Percentiles rank a stretch among this genome's conserved stretches.
Conservation (phyloP, 371 early-diverging fungal genomes). For the Zychaea mexicana region DNA sequence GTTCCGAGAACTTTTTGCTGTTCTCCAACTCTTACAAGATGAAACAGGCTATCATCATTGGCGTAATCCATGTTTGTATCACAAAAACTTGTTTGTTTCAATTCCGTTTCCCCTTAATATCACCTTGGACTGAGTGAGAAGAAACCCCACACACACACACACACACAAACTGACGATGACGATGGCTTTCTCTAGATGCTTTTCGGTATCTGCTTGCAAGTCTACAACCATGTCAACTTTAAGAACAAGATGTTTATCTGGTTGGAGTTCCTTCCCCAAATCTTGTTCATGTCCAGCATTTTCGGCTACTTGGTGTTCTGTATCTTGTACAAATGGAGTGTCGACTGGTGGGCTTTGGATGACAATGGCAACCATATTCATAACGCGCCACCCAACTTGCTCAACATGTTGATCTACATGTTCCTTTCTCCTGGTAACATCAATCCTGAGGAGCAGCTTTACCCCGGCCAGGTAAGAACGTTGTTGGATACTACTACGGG, state of each 20-base stretch:
- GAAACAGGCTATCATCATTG: slow-evolving; percentile 98
- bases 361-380: slow-evolving; percentile 64
- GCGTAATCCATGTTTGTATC: slow-evolving; percentile 86
- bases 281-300: slow-evolving; percentile 90
- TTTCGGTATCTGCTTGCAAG: slow-evolving; percentile 91
- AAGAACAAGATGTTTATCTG: slow-evolving; percentile 81
- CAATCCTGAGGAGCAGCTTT: slow-evolving; percentile 71
- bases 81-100: not conserved
- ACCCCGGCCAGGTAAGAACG: slow-evolving; percentile 81
- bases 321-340: slow-evolving; percentile 98
- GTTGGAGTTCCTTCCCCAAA: slow-evolving; percentile 94
- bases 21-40: slow-evolving; percentile 99
- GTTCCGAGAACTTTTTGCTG: slow-evolving; percentile 87
- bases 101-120: not conserved
- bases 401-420: slow-evolving; percentile 99
- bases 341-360: slow-evolving; percentile 83
- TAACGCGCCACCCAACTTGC: slow-evolving; percentile 89
- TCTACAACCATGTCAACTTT: slow-evolving; percentile 92
- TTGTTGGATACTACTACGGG: too few species aligned
- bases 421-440: slow-evolving; percentile 96
- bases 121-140: too few species aligned
- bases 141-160: too few species aligned
- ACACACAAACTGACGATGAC: too few species aligned
- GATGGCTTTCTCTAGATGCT: slow-evolving; percentile 76
- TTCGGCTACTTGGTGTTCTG: slow-evolving; percentile 96